A percentile compares a stretch with the other conserved stretches of the same genome.
Evolutionary conservation across 495 filamentous ascomycete species (phyloP).

Genomic region (Letharia lupina): DNA sequence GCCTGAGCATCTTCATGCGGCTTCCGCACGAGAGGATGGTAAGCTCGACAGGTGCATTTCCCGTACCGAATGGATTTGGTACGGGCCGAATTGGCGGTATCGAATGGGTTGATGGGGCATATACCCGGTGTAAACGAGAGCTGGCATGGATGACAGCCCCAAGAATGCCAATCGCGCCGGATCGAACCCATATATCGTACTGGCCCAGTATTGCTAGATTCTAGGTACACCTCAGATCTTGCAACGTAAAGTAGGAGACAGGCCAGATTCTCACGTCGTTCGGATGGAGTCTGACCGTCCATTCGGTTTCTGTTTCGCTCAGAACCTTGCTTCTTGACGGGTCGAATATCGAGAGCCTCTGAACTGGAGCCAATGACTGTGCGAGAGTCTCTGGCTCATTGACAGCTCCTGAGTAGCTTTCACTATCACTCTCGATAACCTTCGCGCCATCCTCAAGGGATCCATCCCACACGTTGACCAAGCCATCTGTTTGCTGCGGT

Average conservation of each 20-base stretch:
- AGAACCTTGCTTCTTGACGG: conserved; percentile 24
- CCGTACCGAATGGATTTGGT: conserved; percentile 37
- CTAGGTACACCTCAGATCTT: conserved; percentile 32
- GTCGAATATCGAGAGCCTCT: conserved; percentile 29
- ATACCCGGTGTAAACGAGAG: conserved; percentile 48
- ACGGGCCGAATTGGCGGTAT: conserved; percentile 60
- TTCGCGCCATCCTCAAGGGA: background rate
- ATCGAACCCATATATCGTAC: conserved; percentile 61
- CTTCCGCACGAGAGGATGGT: conserved; percentile 45
- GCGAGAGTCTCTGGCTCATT: background rate
- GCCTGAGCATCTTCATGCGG: conserved; percentile 49
- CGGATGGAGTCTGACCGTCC: conserved; percentile 25
- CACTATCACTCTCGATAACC: background rate
- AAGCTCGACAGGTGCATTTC: conserved; percentile 40
- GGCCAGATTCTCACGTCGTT: conserved; percentile 37
- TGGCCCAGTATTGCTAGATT: conserved; percentile 61
- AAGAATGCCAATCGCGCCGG: conserved; percentile 54
- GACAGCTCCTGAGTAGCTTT: background rate
- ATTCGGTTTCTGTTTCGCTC: conserved; percentile 22
- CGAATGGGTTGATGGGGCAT: conserved; percentile 68
- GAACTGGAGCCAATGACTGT: background rate
- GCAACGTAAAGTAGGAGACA: background rate
- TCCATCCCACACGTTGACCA: background rate
- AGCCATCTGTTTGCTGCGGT: background rate
- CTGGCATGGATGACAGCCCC: conserved; percentile 56